Evolutionary conservation across 176 grass and related monocot genomes (phyloP).

Genomic region (Stipa capillata): DNA sequence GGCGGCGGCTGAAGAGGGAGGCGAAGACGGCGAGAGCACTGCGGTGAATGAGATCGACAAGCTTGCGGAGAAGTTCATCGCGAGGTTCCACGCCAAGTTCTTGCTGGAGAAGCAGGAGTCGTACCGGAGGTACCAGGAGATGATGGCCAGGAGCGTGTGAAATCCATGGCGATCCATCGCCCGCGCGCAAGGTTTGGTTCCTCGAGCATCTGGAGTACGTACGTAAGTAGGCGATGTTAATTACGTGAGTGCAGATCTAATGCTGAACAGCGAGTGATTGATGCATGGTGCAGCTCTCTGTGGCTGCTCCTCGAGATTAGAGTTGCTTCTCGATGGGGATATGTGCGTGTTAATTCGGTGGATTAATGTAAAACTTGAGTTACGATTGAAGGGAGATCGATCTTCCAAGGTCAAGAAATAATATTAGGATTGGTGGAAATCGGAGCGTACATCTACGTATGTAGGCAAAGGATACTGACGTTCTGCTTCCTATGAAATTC

Average conservation of each 20-base stretch:
- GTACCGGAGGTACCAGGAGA: conserved; percentile 80
- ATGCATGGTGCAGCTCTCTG: not conserved
- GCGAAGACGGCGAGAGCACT: not conserved
- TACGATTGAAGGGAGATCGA: not conserved
- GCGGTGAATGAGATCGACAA: conserved; percentile 58
- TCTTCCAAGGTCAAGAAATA: not conserved
- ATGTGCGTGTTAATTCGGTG: not conserved
- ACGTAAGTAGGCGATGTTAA: too few species aligned
- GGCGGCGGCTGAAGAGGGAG: not conserved
- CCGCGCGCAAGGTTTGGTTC: too few species aligned
- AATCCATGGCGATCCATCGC: not conserved
- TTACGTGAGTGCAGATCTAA: too few species aligned
- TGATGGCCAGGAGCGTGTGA: conserved; percentile 61
- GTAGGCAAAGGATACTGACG: too few species aligned
- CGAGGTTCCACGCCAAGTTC: conserved; percentile 70
- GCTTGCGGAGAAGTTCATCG: conserved; percentile 79
- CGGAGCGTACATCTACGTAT: not conserved
- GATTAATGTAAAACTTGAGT: not conserved
- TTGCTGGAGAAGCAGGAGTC: conserved; percentile 93
- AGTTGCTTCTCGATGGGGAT: not conserved
- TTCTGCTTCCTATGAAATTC: too few species aligned
- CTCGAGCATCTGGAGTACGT: too few species aligned
- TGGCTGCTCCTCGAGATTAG: not conserved
- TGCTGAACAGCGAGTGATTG: not conserved
- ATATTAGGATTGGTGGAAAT: not conserved